These are phyloP conservation scores for Lipomyces yarrowii DNA, from an alignment of 1,139 yeast genomes.

Conservation along the genomic window DNA sequence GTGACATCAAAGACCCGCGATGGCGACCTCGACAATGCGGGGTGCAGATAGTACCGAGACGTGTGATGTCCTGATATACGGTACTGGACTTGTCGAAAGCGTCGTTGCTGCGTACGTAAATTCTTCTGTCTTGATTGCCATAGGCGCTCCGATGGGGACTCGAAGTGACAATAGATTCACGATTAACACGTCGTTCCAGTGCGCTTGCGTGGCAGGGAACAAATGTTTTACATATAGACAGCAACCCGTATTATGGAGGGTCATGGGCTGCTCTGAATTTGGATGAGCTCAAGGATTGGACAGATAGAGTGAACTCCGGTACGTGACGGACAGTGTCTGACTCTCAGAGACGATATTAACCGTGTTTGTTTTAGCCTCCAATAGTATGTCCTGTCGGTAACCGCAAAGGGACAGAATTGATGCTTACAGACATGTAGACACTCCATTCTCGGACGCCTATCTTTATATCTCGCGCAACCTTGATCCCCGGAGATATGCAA, in stretches of 20 bases:
- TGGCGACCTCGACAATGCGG: slow-evolving; percentile 3
- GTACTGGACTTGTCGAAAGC: slow-evolving; percentile 89
- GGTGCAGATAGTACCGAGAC: slow-evolving; percentile 30
- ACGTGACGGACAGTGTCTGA: neutral
- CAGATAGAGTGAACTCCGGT: slow-evolving; percentile 56
- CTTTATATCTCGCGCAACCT: slow-evolving; percentile 68
- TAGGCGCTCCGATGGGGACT: neutral
- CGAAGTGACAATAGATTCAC: neutral
- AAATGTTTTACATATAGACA: slow-evolving; percentile 83
- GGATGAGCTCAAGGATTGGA: slow-evolving; percentile 84
- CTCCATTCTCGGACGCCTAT: slow-evolving; percentile 43
- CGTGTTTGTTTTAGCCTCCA: neutral
- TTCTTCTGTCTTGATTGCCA: neutral
- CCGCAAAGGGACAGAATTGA: neutral
- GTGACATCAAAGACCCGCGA: neutral
- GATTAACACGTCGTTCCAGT: slow-evolving; percentile 12
- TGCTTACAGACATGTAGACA: slow-evolving; percentile 6
- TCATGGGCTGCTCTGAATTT: slow-evolving; percentile 80
- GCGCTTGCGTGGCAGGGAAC: slow-evolving; percentile 97
- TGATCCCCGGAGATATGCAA: slow-evolving; percentile 74
- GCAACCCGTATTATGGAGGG: slow-evolving; percentile 85
- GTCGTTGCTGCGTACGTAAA: slow-evolving; percentile 68
- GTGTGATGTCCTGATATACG: slow-evolving; percentile 86
- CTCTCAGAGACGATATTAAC: neutral
- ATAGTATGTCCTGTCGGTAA: slow-evolving; percentile 8